phyloP scores from a whole-genome alignment of 2,329 filamentous ascomycete species.

The Colletotrichum australisinense region DNA sequence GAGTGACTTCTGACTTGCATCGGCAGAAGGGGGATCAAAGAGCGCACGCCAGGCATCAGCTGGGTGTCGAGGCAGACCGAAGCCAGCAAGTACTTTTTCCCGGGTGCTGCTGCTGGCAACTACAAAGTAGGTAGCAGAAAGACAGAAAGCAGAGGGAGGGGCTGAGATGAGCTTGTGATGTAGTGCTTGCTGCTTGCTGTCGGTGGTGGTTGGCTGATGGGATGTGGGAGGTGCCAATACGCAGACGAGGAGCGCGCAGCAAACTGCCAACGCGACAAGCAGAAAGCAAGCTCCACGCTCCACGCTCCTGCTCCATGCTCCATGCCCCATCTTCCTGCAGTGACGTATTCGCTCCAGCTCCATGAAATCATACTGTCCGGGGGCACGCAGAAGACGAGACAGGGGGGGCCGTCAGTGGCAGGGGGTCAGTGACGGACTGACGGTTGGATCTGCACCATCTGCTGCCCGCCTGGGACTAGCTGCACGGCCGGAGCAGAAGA shows the following conservation, averaged over 20 bases:
- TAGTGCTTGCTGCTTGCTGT: background rate
- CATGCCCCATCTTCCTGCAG: constrained; percentile 15
- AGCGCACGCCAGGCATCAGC: constrained; percentile 6
- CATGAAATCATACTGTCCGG: constrained; percentile 34
- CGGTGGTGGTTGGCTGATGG: background rate
- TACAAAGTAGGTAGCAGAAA: no score
- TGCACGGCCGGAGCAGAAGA: constrained; percentile 7
- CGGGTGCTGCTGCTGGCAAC: background rate
- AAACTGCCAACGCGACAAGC: background rate
- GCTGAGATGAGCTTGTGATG: constrained; percentile 6
- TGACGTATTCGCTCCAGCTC: constrained; percentile 27
- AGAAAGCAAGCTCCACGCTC: background rate
- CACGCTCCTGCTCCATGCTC: background rate
- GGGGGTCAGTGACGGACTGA: background rate
- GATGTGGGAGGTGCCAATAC: background rate
- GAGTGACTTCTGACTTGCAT: background rate
- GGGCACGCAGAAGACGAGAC: constrained; percentile 15
- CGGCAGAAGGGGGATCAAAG: background rate
- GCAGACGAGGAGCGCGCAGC: constrained; percentile 6
- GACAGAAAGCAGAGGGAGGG: background rate
- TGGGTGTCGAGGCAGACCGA: background rate
- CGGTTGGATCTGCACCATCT: constrained; percentile 15
- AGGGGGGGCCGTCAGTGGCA: constrained; percentile 1
- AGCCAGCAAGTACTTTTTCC: background rate
- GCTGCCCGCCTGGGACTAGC: constrained; percentile 17